Evolutionary conservation across 371 early-diverging fungal genomes (phyloP).

Genomic region (Rhizomucor miehei): DNA sequence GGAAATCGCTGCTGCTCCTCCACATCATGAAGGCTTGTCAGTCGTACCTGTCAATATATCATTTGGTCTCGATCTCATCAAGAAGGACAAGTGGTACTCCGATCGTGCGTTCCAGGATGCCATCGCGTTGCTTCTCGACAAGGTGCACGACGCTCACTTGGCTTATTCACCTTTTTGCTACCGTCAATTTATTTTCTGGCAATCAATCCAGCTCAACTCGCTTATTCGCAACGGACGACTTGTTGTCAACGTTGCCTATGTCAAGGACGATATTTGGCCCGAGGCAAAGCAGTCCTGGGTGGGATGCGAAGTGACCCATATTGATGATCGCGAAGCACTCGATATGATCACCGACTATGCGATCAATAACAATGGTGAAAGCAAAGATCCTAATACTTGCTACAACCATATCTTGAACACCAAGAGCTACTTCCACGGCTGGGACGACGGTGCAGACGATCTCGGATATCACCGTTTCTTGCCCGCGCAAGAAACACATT

Average conservation of each 20-base stretch:
- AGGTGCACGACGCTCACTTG: slow-evolving; percentile 51
- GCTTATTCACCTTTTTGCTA: slow-evolving; percentile 50
- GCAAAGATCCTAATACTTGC: slow-evolving; percentile 51
- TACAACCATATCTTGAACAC: slow-evolving; percentile 54
- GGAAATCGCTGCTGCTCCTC: slow-evolving; percentile 48
- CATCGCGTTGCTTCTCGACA: slow-evolving; percentile 43
- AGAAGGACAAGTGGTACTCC: slow-evolving; percentile 41
- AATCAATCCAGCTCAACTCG: slow-evolving; percentile 49
- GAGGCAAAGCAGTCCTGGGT: slow-evolving; percentile 44
- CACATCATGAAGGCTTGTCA: slow-evolving; percentile 34
- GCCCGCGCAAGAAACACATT: slow-evolving; percentile 46
- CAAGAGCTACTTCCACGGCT: slow-evolving; percentile 51
- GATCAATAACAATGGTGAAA: slow-evolving; percentile 54
- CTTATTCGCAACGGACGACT: slow-evolving; percentile 36
- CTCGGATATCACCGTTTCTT: slow-evolving; percentile 54
- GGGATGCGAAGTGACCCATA: slow-evolving; percentile 47
- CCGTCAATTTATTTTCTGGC: slow-evolving; percentile 52
- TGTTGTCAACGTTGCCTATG: slow-evolving; percentile 47
- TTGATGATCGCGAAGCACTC: slow-evolving; percentile 44
- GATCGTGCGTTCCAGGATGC: slow-evolving; percentile 51
- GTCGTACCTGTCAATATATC: slow-evolving; percentile 42
- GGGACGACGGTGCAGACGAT: slow-evolving; percentile 57
- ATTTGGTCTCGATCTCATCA: slow-evolving; percentile 40
- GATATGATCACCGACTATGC: slow-evolving; percentile 53
- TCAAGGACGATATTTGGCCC: slow-evolving; percentile 48